Base-by-base conservation (phyloP, 1,284 basidiomycete species). In the Prillingera fragicola region DNA sequence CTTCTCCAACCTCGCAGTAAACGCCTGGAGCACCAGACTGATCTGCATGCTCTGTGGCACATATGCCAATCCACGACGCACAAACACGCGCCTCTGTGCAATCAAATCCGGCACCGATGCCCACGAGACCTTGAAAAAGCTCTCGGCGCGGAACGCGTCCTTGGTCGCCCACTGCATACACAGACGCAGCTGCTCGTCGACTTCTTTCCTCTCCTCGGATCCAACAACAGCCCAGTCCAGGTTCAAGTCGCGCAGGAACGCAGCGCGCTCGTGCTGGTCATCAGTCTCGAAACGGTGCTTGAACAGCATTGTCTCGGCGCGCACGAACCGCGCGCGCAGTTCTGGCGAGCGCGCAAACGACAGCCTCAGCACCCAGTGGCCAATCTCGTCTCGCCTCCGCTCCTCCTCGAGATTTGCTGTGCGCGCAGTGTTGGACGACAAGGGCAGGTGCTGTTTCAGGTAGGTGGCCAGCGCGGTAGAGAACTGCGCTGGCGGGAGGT, bases 341-440 rank as follows among this genome's bases (percentile, higher is more conserved):
- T 99, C 95, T 57, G 96, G 92, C 35, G 90, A 95, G 53, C 10
- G 39, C n/a, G 22, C 95, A 70, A 99, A 98, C 2, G 95, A 92
- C 29, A 99, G 77, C 33, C 95, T 76, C 48, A 98, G 76, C 3
- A 98, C 89, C 73, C 91, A 98, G 73, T 99, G 95, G 15, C 90
- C 84, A 24, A 96, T 77, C 63, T 92, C 86, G 68, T 99, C 95
- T 56, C 79, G 83, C 64, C 78, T 78, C 50, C 95, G 77, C 67
- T 98, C 82, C 8, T 69, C 71, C 28, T 87, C 80, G 43, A 75
- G 52, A 45, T 80, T 73, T 22, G 72, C 65, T 8, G 57, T 69
- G 21, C 59, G 57, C 3, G 82, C 80, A 9, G 78, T 78, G 50
- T 81, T 83, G 38, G 76, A 76, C 42, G 78, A 75, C 38, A 98